Percentiles rank a stretch among this genome's conserved stretches.
Evolutionary conservation across 208 protist species (phyloP).

Genomic region (Acanthamoeba royreba): DNA sequence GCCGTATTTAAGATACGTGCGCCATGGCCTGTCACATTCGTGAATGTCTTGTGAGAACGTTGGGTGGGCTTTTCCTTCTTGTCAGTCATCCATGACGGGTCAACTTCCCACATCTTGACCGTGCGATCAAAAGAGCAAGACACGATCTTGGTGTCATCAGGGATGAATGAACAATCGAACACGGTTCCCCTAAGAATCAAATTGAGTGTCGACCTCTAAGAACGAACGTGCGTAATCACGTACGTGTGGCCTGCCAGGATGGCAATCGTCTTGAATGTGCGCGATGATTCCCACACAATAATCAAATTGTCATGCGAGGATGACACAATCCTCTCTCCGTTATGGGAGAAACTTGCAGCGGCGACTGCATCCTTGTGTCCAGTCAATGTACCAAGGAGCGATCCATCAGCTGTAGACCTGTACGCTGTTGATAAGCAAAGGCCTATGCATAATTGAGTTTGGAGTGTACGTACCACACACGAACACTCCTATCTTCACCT

Average conservation of each 20-base stretch:
- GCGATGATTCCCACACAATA: background rate
- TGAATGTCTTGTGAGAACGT: background rate
- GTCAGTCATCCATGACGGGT: background rate
- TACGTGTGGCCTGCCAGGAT: constrained; percentile 4
- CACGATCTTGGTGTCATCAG: constrained; percentile 57
- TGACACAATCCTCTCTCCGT: background rate
- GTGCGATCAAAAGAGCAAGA: constrained; percentile 46
- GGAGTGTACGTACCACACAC: background rate
- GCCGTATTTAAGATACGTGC: background rate
- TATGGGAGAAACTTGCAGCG: background rate
- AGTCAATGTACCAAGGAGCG: background rate
- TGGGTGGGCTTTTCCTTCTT: background rate
- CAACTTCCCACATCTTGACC: background rate
- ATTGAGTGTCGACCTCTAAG: too few species aligned
- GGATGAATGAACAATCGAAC: constrained; percentile 46
- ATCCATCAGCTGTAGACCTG: background rate
- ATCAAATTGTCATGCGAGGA: constrained; percentile 30
- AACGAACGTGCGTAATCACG: too few species aligned
- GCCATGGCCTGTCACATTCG: constrained; percentile 20
- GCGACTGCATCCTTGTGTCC: constrained; percentile 67
- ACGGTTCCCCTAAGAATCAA: constrained; percentile 56
- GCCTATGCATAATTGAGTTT: background rate
- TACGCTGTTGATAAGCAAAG: background rate
- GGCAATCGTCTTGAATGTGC: background rate
- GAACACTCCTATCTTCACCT: background rate